Conservation (phyloP, 2,329 filamentous ascomycete species). For the Trichoderma atroviride region DNA sequence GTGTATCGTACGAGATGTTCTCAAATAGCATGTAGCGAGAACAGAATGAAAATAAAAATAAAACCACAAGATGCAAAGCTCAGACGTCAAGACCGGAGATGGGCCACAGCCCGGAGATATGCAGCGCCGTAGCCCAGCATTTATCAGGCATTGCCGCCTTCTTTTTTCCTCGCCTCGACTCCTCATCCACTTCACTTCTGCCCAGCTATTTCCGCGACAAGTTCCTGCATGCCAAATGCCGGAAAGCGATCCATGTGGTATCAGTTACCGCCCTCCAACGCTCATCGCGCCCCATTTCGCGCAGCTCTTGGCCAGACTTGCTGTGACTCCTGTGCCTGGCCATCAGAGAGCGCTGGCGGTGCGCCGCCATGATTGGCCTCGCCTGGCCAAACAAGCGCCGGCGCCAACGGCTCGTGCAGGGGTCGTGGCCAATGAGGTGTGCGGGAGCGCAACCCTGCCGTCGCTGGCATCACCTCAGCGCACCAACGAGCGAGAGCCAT, state of each 20-base stretch:
- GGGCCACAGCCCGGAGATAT: neutral
- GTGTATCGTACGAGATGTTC: constrained; percentile 20
- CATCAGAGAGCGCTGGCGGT: neutral
- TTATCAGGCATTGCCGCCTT: neutral
- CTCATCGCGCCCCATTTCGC: constrained; percentile 10
- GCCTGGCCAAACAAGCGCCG: constrained; percentile 23
- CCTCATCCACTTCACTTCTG: neutral
- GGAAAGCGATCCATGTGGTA: constrained; percentile 16
- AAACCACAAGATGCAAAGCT: neutral
- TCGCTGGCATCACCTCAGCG: constrained; percentile 12
- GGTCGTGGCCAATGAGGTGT: constrained; percentile 25
- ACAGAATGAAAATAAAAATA: constrained; percentile 15
- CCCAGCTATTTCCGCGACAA: constrained; percentile 17
- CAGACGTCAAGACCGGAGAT: neutral
- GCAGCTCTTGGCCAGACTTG: neutral
- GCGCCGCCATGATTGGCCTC: constrained; percentile 24
- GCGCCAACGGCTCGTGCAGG: constrained; percentile 8
- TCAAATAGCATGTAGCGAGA: neutral
- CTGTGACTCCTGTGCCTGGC: constrained; percentile 19
- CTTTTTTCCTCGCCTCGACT: neutral
- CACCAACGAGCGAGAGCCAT: constrained; percentile 17
- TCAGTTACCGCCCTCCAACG: constrained; percentile 25
- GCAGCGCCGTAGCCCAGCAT: constrained; percentile 13
- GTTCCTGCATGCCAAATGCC: constrained; percentile 23
- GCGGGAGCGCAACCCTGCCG: neutral